Evolutionary conservation across 805 yeast genomes (phyloP).

Genomic region (Monosporozyma aerobia): DNA sequence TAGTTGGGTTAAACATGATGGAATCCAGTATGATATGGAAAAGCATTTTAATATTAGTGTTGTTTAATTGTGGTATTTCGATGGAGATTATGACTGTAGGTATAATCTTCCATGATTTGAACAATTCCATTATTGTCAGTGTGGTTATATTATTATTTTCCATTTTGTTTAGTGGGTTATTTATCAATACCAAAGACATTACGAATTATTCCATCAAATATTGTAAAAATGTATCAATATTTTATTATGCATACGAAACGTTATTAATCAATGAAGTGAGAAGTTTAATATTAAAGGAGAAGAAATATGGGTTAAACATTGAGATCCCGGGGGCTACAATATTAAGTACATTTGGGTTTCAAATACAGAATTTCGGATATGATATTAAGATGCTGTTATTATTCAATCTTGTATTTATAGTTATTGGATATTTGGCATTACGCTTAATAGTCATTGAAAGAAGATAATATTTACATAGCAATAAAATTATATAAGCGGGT

Average conservation of each 20-base stretch:
- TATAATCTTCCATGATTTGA: slow-evolving; percentile 76
- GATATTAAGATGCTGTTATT: slow-evolving; percentile 56
- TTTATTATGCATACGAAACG: slow-evolving; percentile 95
- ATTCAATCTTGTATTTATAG: slow-evolving; percentile 49
- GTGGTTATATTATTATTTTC: slow-evolving; percentile 78
- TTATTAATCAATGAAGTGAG: slow-evolving; percentile 87
- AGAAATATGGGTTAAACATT: slow-evolving; percentile 84
- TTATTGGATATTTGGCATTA: slow-evolving; percentile 66
- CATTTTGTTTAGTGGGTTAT: slow-evolving; percentile 84
- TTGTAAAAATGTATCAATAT: slow-evolving; percentile 77
- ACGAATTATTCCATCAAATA: slow-evolving; percentile 49
- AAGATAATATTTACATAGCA: background rate
- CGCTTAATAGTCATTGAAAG: slow-evolving; percentile 63
- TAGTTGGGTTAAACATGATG: slow-evolving; percentile 78
- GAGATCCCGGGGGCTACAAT: slow-evolving; percentile 98
- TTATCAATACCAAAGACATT: slow-evolving; percentile 70
- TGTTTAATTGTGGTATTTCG: slow-evolving; percentile 83
- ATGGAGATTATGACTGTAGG: slow-evolving; percentile 82
- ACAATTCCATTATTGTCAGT: slow-evolving; percentile 85
- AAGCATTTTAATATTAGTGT: slow-evolving; percentile 57
- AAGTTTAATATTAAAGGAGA: slow-evolving; percentile 72
- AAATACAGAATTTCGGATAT: slow-evolving; percentile 61
- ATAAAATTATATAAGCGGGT: background rate
- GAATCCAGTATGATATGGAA: slow-evolving; percentile 58
- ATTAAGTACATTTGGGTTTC: slow-evolving; percentile 88